Base-by-base conservation (phyloP, 176 grass and related monocot genomes). In the Luzula sylvatica region DNA sequence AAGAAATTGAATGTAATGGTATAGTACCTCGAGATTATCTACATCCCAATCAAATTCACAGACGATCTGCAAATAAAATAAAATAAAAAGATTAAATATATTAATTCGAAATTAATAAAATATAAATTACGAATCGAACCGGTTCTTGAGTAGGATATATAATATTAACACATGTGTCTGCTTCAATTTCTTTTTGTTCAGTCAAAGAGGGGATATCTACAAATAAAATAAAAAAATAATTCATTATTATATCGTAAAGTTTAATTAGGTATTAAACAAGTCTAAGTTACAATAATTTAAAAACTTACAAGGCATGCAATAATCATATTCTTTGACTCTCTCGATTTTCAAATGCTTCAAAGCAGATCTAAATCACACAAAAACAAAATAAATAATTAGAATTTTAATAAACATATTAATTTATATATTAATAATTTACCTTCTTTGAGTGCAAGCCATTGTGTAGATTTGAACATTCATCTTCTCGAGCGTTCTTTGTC, bases 271-370 rank as follows among this genome's bases (percentile, higher is more conserved):
- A n/a, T n/a, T n/a, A n/a, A n/a, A n/a, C n/a, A n/a, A n/a, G n/a
- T n/a, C n/a, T n/a, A n/a, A n/a, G n/a, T n/a, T n/a, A n/a, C n/a
- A n/a, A n/a, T n/a, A n/a, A n/a, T n/a, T n/a, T n/a, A n/a, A 32
- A 32, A 32, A 79, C 84, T 96, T 78, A 96, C 80, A 89, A 11
- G 90, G 90, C 76, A 86, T 83, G 70, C 90, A 96, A 63, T 96
- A 89, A 61, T 89, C 81, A 60, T 78, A 96, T 42, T 79, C 65
- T 72, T 79, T 86, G 58, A 86, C 80, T 50, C 84, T 55, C 63
- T 96, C 90, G 8, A 65, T 72, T 79, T 82, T 95, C 26, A 95
- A 69, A 71, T 72, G 80, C 54, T 84, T 95, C 57, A 95, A 45
- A 1, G 77, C 74, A 68, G 84, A 85, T 56, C 84, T 96, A 74